These are phyloP conservation scores for Fusarium compactum DNA, from an alignment of 2,329 filamentous ascomycete genomes.

Conservation along the genomic window DNA sequence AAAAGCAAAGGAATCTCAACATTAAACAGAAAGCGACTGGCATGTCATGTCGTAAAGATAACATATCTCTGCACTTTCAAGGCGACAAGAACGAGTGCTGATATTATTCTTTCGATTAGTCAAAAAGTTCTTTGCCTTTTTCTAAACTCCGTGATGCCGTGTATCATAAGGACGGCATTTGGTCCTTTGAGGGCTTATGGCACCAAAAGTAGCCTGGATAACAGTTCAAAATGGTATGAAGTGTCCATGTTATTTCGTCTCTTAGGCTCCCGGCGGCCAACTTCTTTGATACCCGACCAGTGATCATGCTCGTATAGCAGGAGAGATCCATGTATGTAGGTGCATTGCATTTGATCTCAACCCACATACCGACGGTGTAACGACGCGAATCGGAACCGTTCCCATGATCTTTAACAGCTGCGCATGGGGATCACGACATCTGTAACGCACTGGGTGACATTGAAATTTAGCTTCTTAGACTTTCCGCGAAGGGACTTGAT, in stretches of 20 bases:
- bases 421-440: constrained; percentile 28
- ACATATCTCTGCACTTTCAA: constrained; percentile 28
- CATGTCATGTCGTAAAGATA: constrained; percentile 6
- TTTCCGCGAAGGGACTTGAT: not conserved
- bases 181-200: constrained; percentile 16
- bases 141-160: not conserved
- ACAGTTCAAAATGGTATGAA: not conserved
- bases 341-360: constrained; percentile 19
- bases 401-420: constrained; percentile 34
- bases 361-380: constrained; percentile 27
- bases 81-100: constrained; percentile 23
- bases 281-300: not conserved
- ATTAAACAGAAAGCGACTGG: constrained; percentile 18
- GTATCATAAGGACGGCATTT: constrained; percentile 23
- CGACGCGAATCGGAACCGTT: constrained; percentile 44
- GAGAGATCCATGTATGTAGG: constrained; percentile 1
- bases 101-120: constrained; percentile 18
- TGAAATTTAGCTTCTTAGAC: constrained; percentile 4
- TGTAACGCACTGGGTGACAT: constrained; percentile 15
- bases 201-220: not conserved
- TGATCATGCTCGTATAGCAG: not conserved
- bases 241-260: not conserved
- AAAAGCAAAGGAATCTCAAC: constrained; percentile 33
- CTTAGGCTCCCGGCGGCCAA: not conserved
- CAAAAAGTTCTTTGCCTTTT: not conserved